These are phyloP conservation scores for Diaporthe eres DNA, from an alignment of 2,329 filamentous ascomycete species.

Conservation along the genomic window DNA sequence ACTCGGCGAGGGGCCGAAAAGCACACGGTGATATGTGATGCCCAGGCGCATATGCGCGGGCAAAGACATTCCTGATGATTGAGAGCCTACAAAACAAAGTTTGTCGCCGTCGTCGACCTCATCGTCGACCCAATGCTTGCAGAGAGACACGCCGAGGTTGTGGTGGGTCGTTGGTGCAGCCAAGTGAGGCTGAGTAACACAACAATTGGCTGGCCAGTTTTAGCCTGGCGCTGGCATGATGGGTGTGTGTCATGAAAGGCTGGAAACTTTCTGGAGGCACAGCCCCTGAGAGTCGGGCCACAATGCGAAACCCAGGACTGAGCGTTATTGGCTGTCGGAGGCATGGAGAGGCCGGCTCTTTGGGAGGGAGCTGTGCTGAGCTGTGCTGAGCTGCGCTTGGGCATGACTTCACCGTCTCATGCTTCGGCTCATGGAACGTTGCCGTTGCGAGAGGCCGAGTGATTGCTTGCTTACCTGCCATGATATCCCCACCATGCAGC, in stretches of 20 bases:
- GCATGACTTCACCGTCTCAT: slow-evolving; percentile 24
- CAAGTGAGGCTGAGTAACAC: slow-evolving; percentile 31
- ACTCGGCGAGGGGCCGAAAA: background rate
- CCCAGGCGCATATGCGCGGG: background rate
- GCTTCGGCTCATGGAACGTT: slow-evolving; percentile 25
- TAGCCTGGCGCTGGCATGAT: slow-evolving; percentile 27
- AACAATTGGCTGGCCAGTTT: slow-evolving; percentile 12
- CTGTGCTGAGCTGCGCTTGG: slow-evolving; percentile 1
- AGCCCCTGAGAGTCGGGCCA: slow-evolving; percentile 28
- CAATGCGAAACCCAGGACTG: slow-evolving; percentile 7
- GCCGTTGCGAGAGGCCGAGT: slow-evolving; percentile 27
- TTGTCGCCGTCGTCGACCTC: background rate
- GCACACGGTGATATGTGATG: background rate
- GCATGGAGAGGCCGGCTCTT: slow-evolving; percentile 10
- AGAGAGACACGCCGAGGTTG: background rate
- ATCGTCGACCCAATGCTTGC: background rate
- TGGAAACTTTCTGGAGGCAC: slow-evolving; percentile 8
- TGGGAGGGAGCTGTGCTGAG: background rate
- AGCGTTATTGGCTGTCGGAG: background rate
- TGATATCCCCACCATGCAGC: background rate
- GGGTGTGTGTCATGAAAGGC: slow-evolving; percentile 26
- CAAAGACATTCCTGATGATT: background rate
- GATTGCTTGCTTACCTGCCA: background rate
- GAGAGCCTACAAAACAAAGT: background rate
- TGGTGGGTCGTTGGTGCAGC: slow-evolving; percentile 25